Conservation (phyloP, 768 basidiomycete species). For the Xerocomellus dryophilus region DNA sequence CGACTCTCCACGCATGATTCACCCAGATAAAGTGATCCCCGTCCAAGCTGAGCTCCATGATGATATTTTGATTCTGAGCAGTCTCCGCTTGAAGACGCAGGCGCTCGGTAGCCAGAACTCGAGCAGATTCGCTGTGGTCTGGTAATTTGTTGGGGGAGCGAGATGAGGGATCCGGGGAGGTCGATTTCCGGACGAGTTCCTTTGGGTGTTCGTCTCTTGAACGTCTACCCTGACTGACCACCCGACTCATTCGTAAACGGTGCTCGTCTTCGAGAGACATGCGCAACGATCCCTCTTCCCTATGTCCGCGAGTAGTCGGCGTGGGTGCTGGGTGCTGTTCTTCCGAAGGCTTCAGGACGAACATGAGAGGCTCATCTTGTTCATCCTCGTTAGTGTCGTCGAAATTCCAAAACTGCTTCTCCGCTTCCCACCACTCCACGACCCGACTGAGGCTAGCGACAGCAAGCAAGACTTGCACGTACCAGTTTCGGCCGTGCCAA, state of each 20-base stretch:
- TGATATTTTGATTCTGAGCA: constrained; percentile 93
- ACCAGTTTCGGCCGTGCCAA: constrained; percentile 98
- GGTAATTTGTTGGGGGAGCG: constrained; percentile 45
- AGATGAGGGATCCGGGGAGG: constrained; percentile 36
- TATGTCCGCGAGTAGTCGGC: constrained; percentile 37
- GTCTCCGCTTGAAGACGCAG: constrained; percentile 88
- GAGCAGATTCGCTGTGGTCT: constrained; percentile 69
- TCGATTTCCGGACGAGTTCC: constrained; percentile 39
- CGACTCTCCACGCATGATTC: constrained; percentile 92
- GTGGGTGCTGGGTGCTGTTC: constrained; percentile 45
- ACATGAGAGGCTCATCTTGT: constrained; percentile 86
- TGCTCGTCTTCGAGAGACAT: constrained; percentile 32
- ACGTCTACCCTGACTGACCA: constrained; percentile 50
- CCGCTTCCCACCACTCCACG: constrained; percentile 99
- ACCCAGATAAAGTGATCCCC: constrained; percentile 95
- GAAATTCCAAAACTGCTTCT: constrained; percentile 99
- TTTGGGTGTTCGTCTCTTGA: constrained; percentile 59
- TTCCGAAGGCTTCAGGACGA: constrained; percentile 87
- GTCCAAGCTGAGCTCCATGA: constrained; percentile 90
- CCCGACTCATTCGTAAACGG: constrained; percentile 46
- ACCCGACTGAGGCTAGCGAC: constrained; percentile 95
- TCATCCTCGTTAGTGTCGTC: constrained; percentile 89
- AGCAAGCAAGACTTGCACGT: constrained; percentile 92
- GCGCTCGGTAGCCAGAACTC: constrained; percentile 85
- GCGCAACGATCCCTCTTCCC: constrained; percentile 38